A percentile compares a stretch with the other conserved stretches of the same genome.
phyloP scores from a whole-genome alignment of 805 yeast genomes.

The Myxozyma monticola region DNA sequence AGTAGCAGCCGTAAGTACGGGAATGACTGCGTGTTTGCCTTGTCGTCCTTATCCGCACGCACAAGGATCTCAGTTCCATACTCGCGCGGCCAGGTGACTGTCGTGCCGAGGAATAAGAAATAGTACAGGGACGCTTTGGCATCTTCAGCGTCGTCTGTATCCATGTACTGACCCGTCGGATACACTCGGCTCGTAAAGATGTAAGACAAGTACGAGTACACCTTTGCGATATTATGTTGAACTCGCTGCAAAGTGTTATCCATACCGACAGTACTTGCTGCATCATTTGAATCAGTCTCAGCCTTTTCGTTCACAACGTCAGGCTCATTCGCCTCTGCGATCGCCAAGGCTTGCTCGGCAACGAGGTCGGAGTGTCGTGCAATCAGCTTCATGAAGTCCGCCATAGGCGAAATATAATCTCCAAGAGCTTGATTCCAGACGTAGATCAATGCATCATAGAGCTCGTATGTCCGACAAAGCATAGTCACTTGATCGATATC shows the following conservation, averaged over 20 bases:
- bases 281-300: constrained; percentile 19
- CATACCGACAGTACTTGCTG: constrained; percentile 3
- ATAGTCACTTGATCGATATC: constrained; percentile 76
- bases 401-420: constrained; percentile 72
- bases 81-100: constrained; percentile 48
- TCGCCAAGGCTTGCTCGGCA: constrained; percentile 10
- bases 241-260: constrained; percentile 16
- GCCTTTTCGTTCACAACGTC: constrained; percentile 4
- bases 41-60: constrained; percentile 31
- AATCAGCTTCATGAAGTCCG: constrained; percentile 53
- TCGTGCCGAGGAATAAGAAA: constrained; percentile 57
- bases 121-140: constrained; percentile 58
- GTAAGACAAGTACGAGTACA: constrained; percentile 65
- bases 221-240: constrained; percentile 35
- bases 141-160: constrained; percentile 36
- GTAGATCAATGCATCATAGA: constrained; percentile 64
- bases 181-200: constrained; percentile 75
- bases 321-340: constrained; percentile 17
- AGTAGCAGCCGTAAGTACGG: constrained; percentile 68
- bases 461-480: constrained; percentile 55
- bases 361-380: constrained; percentile 3
- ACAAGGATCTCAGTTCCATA: constrained; percentile 42
- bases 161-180: constrained; percentile 63
- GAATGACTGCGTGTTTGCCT: constrained; percentile 52
- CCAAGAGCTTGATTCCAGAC: constrained; percentile 69